Conservation (phyloP, 176 grass and related monocot species). For the Carex kokanica region DNA sequence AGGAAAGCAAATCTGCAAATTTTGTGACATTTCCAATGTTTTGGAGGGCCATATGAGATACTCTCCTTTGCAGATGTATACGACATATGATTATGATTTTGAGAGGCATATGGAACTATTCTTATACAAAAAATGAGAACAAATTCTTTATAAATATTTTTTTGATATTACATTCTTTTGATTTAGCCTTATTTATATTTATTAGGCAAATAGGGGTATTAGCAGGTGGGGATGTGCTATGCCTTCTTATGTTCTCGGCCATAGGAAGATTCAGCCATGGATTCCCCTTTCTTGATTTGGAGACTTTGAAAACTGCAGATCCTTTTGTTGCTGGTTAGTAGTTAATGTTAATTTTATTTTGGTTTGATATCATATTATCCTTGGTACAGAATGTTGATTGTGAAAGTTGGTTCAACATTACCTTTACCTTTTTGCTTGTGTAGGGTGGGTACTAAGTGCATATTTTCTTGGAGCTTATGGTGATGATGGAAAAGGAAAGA, state of each 20-base stretch:
- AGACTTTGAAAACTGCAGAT: slow-evolving; percentile 76
- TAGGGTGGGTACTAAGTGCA: slow-evolving; percentile 81
- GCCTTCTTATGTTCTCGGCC: slow-evolving; percentile 70
- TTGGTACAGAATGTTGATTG: not conserved
- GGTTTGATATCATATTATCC: not conserved
- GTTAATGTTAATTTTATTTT: not conserved
- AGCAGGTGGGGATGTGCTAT: slow-evolving; percentile 72
- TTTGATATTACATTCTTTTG: not conserved
- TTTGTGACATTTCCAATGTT: not conserved
- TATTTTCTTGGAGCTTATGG: slow-evolving; percentile 84
- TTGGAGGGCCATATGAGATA: not conserved
- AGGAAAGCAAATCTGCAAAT: not conserved
- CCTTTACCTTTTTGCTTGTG: slow-evolving; percentile 7
- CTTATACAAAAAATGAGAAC: slow-evolving; percentile 6
- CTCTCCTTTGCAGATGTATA: not conserved
- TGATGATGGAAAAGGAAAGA: slow-evolving; percentile 77
- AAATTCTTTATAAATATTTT: not conserved
- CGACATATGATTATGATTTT: not conserved
- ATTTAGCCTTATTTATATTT: not conserved
- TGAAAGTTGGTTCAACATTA: not conserved
- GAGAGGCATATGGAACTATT: not conserved
- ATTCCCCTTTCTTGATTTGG: slow-evolving; percentile 50
- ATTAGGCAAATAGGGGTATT: slow-evolving; percentile 69
- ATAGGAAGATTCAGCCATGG: slow-evolving; percentile 94
- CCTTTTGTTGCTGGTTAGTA: slow-evolving; percentile 78